Conservation (phyloP, 352 stramenopile genomes). For the Globisporangium acanthophoron region DNA sequence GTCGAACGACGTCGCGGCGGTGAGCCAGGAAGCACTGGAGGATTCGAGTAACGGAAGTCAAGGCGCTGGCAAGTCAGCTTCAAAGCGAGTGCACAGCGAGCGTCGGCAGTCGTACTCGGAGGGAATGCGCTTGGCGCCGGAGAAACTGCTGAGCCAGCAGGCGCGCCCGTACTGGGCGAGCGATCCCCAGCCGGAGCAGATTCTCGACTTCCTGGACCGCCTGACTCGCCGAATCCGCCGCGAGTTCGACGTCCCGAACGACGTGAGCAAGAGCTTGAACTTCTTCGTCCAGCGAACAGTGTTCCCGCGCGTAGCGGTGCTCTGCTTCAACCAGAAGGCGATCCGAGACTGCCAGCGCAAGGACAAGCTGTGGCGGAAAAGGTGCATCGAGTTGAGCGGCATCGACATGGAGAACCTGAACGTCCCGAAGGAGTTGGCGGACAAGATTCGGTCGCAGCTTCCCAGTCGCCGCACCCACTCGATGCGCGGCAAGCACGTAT, state of each 20-base stretch:
- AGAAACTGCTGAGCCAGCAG: slow-evolving; percentile 8
- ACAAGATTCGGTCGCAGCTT: slow-evolving; percentile 50
- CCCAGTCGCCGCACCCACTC: slow-evolving; percentile 28
- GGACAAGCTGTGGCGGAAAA: slow-evolving; percentile 81
- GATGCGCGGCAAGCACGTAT: slow-evolving; percentile 24
- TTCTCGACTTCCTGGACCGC: slow-evolving; percentile 71
- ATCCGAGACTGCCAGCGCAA: slow-evolving; percentile 74
- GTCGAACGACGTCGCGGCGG: slow-evolving; percentile 51
- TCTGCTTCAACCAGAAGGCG: slow-evolving; percentile 70
- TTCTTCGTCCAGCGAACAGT: slow-evolving; percentile 74
- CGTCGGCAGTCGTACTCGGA: slow-evolving; percentile 11
- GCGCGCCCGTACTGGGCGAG: slow-evolving; percentile 36
- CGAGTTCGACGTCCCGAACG: slow-evolving; percentile 61
- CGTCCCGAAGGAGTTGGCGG: slow-evolving; percentile 43
- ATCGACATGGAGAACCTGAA: slow-evolving; percentile 66
- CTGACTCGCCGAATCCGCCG: slow-evolving; percentile 62
- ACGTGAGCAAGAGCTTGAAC: slow-evolving; percentile 78
- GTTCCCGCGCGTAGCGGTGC: slow-evolving; percentile 59
- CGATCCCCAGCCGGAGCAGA: slow-evolving; percentile 63
- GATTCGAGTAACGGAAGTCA: background rate
- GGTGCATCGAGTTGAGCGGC: slow-evolving; percentile 51
- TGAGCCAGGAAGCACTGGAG: slow-evolving; percentile 57
- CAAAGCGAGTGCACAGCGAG: slow-evolving; percentile 1
- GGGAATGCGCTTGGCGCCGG: background rate
- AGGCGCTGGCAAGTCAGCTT: background rate